These are phyloP conservation scores for Eruca vesicaria DNA, from an alignment of 441 rosid species.

Conservation along the genomic window DNA sequence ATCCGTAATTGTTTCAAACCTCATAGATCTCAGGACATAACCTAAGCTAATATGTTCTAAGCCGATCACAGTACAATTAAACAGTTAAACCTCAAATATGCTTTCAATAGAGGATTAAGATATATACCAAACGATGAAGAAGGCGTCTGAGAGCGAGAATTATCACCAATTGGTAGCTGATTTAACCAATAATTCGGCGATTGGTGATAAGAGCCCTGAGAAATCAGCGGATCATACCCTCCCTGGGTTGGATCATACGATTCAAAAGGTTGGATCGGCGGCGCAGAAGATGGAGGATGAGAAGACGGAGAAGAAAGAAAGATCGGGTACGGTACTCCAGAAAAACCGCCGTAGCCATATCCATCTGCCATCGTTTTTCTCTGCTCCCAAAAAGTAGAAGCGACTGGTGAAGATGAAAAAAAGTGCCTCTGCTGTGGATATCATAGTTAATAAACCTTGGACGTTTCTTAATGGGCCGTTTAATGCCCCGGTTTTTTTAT, in stretches of 20 bases:
- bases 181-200: constrained; percentile 25
- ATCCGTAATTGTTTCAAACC: too few relatives aligned
- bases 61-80: background rate
- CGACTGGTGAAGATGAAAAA: constrained; percentile 9
- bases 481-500: too few relatives aligned
- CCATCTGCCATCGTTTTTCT: constrained; percentile 24
- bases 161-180: background rate
- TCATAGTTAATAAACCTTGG: background rate
- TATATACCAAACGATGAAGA: constrained; percentile 29
- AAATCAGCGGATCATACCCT: constrained; percentile 25
- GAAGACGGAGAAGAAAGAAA: constrained; percentile 17
- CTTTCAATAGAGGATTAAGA: background rate
- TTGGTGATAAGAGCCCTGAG: constrained; percentile 14
- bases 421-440: constrained; percentile 1
- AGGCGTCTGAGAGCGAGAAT: constrained; percentile 19
- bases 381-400: background rate
- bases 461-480: background rate
- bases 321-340: constrained; percentile 19
- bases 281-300: constrained; percentile 21
- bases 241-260: constrained; percentile 21
- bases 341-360: constrained; percentile 19
- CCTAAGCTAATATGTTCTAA: background rate
- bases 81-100: constrained; percentile 7
- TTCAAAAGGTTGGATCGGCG: constrained; percentile 23
- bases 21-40: too few relatives aligned